These are phyloP conservation scores for Gremmenia infestans DNA, from an alignment of 2,329 filamentous ascomycete genomes.

Conservation along the genomic window DNA sequence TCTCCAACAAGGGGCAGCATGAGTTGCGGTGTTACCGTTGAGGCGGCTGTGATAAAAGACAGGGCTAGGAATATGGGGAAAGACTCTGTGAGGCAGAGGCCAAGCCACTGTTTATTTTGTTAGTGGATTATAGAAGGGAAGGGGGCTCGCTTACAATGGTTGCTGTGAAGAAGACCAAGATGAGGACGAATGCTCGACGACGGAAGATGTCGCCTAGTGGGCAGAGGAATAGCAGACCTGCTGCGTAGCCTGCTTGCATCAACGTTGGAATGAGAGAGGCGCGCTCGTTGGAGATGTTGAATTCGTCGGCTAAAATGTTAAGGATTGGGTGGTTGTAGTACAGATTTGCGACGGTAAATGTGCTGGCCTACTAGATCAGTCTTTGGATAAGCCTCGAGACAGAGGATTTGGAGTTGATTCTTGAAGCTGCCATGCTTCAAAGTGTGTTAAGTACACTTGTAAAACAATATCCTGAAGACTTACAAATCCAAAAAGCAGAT, in stretches of 20 bases:
- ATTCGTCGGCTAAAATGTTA: constrained; percentile 67
- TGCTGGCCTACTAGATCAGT: constrained; percentile 38
- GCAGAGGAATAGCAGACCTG: constrained; percentile 67
- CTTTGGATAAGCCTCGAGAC: background rate
- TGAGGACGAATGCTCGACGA: constrained; percentile 64
- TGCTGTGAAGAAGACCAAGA: constrained; percentile 62
- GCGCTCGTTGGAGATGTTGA: constrained; percentile 63
- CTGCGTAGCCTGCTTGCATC: constrained; percentile 75
- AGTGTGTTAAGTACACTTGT: background rate
- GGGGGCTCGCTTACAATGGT: constrained; percentile 49
- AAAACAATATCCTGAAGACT: constrained; percentile 12
- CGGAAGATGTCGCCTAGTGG: constrained; percentile 68
- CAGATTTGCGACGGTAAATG: constrained; percentile 72
- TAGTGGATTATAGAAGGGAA: background rate
- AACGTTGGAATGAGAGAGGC: constrained; percentile 66
- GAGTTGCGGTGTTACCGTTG: constrained; percentile 72
- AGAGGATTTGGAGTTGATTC: too few relatives aligned
- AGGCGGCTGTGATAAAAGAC: constrained; percentile 69
- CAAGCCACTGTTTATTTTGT: constrained; percentile 50
- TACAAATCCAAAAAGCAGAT: constrained; percentile 56
- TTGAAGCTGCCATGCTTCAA: too few relatives aligned
- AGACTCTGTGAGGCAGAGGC: constrained; percentile 61
- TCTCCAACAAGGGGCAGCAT: constrained; percentile 81
- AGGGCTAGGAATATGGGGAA: constrained; percentile 63
- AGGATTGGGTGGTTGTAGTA: constrained; percentile 80